Conservation (phyloP, 352 stramenopile genomes). For the Thraustochytrium striatum region DNA sequence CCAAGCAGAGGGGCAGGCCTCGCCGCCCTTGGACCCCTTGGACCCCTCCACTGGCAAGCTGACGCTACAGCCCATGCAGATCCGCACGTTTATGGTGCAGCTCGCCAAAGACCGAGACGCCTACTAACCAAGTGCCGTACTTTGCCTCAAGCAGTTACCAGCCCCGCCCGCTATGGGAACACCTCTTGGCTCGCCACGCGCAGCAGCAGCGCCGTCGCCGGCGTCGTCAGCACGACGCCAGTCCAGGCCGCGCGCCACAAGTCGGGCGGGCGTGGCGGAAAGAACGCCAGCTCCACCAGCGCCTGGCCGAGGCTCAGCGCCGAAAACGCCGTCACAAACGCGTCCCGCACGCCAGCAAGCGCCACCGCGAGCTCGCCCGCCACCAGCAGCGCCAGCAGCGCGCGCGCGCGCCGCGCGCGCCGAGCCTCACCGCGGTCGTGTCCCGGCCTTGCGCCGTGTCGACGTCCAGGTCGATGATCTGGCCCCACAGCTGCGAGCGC, state of each 20-base stretch:
- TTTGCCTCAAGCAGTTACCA: too few relatives aligned
- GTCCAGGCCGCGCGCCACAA: neutral
- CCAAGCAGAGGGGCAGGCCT: neutral
- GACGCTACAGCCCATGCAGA: slow-evolving; percentile 49
- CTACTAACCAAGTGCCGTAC: too few relatives aligned
- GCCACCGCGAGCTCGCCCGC: slow-evolving; percentile 8
- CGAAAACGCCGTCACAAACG: neutral
- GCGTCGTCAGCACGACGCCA: slow-evolving; percentile 3
- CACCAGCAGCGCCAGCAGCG: neutral
- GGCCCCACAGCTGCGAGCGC: slow-evolving; percentile 22
- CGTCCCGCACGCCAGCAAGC: neutral
- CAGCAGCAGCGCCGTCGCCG: neutral
- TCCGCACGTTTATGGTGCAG: slow-evolving; percentile 47
- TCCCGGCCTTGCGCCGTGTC: neutral
- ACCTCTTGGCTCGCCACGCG: too few relatives aligned
- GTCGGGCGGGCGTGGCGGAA: neutral
- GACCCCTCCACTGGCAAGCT: neutral
- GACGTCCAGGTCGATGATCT: slow-evolving; percentile 8
- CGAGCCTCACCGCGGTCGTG: slow-evolving; percentile 7
- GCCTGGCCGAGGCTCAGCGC: neutral
- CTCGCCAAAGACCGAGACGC: neutral
- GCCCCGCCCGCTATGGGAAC: too few relatives aligned
- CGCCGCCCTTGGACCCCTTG: neutral
- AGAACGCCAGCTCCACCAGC: slow-evolving; percentile 8
- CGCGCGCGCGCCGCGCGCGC: neutral